Evolutionary conservation across 306 rosid genomes (phyloP), one percentile per base, ranked within the genome.

Genomic region (Lupinus albus): DNA sequence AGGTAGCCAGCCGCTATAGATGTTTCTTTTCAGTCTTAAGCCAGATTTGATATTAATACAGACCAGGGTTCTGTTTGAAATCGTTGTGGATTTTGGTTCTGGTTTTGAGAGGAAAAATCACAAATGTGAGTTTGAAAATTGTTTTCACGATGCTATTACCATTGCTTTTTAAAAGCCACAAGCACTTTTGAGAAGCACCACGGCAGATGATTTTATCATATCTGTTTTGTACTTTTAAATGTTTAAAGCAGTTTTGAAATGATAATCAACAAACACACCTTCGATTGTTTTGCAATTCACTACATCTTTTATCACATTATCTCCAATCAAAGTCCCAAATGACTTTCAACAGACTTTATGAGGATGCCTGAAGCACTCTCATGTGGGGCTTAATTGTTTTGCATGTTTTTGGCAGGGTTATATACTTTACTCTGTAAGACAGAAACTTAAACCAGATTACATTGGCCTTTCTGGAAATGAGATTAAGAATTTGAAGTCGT

Each of bases 381-480:
- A 8, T 25, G 16, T 7, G 38, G 10, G 15, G 36, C 63, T 46
- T 71, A 53, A 63, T 49, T 55, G 6, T n/a, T 25, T 9, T 79
- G 56, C 64, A 32, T 74, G 74, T 49, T 77, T 54, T 72, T 78
- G 67, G 79, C 87, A 93, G 97, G 99, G 99, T 66, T 93, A 90
- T 73, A 35, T 90, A 68, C 84, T 93, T 63, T 90, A 80, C 75
- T 80, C 82, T 9, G 83, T 83, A 61, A 93, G 60, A 73, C 91
- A 92, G 71, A 92, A 92, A 71, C 95, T 92, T 66, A 89, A 87
- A 82, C 70, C 76, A 13, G 88, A 87, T 75, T 83, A 81, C 75
- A 11, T 78, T 15, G 88, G 95, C 38, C 91, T 87, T 56, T 33
- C 86, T 18, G 84, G 86, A 28, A 77, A 78, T 35, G 87, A 86